Evolutionary conservation across 192 early-diverging fungal genomes (phyloP), one percentile per base, ranked within the genome.

Genomic region (Podochytrium sp.): DNA sequence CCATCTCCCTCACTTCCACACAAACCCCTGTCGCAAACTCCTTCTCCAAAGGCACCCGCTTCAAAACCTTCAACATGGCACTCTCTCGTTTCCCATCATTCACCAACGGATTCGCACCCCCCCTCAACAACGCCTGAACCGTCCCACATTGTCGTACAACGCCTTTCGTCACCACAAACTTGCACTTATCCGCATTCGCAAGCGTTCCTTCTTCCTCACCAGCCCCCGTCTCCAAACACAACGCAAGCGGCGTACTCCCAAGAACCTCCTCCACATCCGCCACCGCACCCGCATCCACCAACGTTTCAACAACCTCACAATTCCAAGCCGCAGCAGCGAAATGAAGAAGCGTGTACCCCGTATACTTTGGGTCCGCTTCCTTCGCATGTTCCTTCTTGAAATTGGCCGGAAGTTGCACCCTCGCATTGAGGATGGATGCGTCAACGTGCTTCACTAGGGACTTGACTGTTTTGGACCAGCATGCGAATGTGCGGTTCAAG

Each of bases 321-420:
- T 62, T n/a, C 27, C 67, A 65, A n/a, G 29, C 20, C 16, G n/a
- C 7, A 32, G 63, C 61, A 25, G 79, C 79, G 2, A 76, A 52
- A 41, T 76, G 74, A 53, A 80, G 65, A 6, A 73, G 43, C 1
- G 79, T 57, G 14, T 49, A 43, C 20, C 69, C 69, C 7, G 57
- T 57, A 41, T 25, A 43, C 27, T 6, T 12, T 20, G 69, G 69
- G 57, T 71, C 60, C 29, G 69, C 56, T 43, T 59, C 69, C 12
- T 53, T 59, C 32, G 69, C 37, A 23, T 57, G 58, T 29, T 10
- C 25, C 34, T 71, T 71, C 18, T 42, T 47, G 49, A 71, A 71
- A 18, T 59, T 59, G 12, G 12, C 6, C 16, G 69, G 69, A 43
- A 71, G 6, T 37, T 59, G 16, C 5, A 71, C 69, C 7, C 27